Base-by-base conservation (phyloP, 1,284 basidiomycete genomes). In the Cutaneotrichosporon sp. region DNA sequence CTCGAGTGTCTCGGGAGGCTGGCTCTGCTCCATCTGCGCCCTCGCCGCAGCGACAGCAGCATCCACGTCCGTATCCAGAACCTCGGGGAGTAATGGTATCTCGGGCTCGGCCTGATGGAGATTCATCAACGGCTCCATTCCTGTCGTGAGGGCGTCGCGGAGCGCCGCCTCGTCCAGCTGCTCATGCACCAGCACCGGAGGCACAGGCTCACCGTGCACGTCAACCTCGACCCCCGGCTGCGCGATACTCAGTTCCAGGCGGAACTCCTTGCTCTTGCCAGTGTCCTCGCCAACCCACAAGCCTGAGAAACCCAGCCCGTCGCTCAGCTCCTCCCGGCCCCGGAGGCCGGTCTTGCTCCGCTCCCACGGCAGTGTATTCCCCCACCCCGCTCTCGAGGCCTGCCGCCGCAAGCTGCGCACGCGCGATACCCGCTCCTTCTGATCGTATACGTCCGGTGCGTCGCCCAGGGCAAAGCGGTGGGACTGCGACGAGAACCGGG, bases 181-280 rank as follows among this genome's bases (percentile, higher is more conserved):
- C n/a, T 20, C 20, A n/a, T 19, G 27, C 12, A 45, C 29, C 10
- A 26, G 34, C 22, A 43, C 34, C 9, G 14, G 20, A 22, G 17
- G 41, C 45, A 29, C 45, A 14, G 7, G 29, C 22, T 16, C 16
- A 16, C 34, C 22, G 17, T 11, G 6, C 11, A 14, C 33, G 19
- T 45, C 26, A 4, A 17, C 19, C 25, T 61, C 59, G 1, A 37
- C 45, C 2, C 62, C 59, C 1, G 59, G 62, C 17, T 48, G 47
- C 0, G 50, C 54, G 2, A 70, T 24, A 6, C 45, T 59, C 14
- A 72, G 51, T 34, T 71, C 61, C 10, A 73, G 62, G 5, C 59
- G 43, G 41, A 71, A 73, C 54, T 66, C 63, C 49, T 70, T 72
- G 17, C 42, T 48, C 52, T 68, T 71, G 3, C 59, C 64, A 11